phyloP scores from a whole-genome alignment of 768 basidiomycete species.

The Collybiopsis confluens region DNA sequence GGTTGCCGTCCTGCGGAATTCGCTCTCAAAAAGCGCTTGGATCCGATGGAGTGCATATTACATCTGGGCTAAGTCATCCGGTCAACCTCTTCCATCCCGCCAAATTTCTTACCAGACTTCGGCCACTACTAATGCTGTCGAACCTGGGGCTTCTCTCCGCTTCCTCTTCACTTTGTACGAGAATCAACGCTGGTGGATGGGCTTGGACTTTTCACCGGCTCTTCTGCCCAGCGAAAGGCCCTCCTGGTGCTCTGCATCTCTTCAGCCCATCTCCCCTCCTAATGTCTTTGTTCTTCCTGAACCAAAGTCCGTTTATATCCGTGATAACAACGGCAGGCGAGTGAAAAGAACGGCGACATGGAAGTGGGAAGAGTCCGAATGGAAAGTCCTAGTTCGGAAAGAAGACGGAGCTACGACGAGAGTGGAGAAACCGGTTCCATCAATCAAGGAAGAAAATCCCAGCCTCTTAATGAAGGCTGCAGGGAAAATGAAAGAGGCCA shows the following conservation, averaged over 20 bases:
- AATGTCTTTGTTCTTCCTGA: slow-evolving; percentile 65
- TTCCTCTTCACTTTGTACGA: slow-evolving; percentile 91
- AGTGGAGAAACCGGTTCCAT: slow-evolving; percentile 60
- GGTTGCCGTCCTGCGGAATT: slow-evolving; percentile 48
- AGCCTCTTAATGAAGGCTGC: slow-evolving; percentile 55
- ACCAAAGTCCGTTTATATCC: slow-evolving; percentile 52
- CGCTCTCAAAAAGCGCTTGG: slow-evolving; percentile 63
- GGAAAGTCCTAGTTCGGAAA: slow-evolving; percentile 70
- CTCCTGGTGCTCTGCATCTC: slow-evolving; percentile 69
- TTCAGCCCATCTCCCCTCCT: slow-evolving; percentile 65
- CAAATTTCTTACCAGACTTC: slow-evolving; percentile 29
- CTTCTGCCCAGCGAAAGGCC: slow-evolving; percentile 87
- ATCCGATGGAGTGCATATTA: slow-evolving; percentile 60
- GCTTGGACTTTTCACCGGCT: slow-evolving; percentile 92
- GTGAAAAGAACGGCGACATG: slow-evolving; percentile 76
- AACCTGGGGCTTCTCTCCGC: slow-evolving; percentile 46
- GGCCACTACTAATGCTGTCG: slow-evolving; percentile 20
- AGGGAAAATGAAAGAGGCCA: slow-evolving; percentile 37
- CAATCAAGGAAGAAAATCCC: slow-evolving; percentile 39
- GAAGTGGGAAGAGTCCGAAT: slow-evolving; percentile 91
- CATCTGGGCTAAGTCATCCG: slow-evolving; percentile 48
- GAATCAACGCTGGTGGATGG: slow-evolving; percentile 98
- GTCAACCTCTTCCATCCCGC: slow-evolving; percentile 34
- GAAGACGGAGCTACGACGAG: slow-evolving; percentile 47
- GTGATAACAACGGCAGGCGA: slow-evolving; percentile 40